These are phyloP conservation scores for Annulohypoxylon moriforme DNA, from an alignment of 495 filamentous ascomycete species.

Conservation along the genomic window DNA sequence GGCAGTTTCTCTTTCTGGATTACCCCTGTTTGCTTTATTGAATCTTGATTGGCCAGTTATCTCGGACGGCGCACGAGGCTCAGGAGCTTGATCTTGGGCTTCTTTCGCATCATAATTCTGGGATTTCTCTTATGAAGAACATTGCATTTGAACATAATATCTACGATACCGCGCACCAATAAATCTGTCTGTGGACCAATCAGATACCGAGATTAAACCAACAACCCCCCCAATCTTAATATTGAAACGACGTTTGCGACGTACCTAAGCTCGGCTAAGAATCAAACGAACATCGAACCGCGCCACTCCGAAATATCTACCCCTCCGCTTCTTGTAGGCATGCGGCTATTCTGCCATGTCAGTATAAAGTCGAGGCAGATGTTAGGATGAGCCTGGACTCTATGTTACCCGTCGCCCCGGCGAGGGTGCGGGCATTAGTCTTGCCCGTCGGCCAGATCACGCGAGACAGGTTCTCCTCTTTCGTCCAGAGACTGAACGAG, in stretches of 20 bases:
- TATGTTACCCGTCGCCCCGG: conserved; percentile 87
- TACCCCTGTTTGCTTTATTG: conserved; percentile 16
- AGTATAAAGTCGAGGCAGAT: conserved; percentile 45
- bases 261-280: conserved; percentile 15
- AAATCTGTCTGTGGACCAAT: background rate
- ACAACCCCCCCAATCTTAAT: conserved; percentile 18
- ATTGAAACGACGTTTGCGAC: conserved; percentile 34
- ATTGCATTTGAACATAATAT: conserved; percentile 23
- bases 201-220: background rate
- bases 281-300: conserved; percentile 19
- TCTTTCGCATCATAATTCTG: conserved; percentile 36
- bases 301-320: background rate
- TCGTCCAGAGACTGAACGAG: conserved; percentile 78
- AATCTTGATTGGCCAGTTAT: conserved; percentile 23
- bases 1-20: conserved; percentile 26
- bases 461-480: conserved; percentile 79
- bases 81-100: conserved; percentile 44
- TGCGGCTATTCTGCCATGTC: conserved; percentile 47
- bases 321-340: conserved; percentile 36
- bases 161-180: background rate
- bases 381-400: conserved; percentile 85
- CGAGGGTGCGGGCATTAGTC: conserved; percentile 83
- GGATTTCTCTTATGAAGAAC: background rate
- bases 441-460: conserved; percentile 88
- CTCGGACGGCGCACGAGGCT: conserved; percentile 40